Base-by-base conservation (phyloP, 108 stramenopile genomes). In the Aurantiochytrium sp. region DNA sequence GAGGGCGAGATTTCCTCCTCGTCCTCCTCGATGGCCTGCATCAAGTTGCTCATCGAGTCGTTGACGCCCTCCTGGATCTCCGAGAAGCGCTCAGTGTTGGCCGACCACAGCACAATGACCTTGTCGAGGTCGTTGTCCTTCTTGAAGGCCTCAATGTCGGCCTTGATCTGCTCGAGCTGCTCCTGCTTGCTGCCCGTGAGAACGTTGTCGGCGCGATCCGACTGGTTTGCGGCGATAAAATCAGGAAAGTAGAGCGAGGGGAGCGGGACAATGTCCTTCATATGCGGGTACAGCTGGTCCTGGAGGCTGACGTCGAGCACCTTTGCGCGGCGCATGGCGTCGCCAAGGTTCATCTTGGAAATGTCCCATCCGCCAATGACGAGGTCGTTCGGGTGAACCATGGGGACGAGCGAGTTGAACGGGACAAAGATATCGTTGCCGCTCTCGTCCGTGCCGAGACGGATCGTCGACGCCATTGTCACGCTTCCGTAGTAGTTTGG, bases 351-450 rank as follows among this genome's bases (percentile, higher is more conserved):
- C 92, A 93, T 94, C 59, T 90, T 55, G 71, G 95, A 97, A 73
- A 99, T 98, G 89, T 99, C 98, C 98, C 98, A 99, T 59, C 98
- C 98, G 14, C 97, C 97, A 93, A 98, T 95, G n/a, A 98, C 98
- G 88, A 98, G 92, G 57, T 98, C 95, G 91, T 96, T 95, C 29
- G 98, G 98, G 88, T 98, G 87, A 8, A 97, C 92, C 94, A 98
- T 97, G 60, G 98, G 98, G 10, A 99, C 92, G 92, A 99, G 92
- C 69, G 96, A 95, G 44, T 91, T 92, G 91, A 99, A 94, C 76
- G 97, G 97, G 44, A 97, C 95, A 91, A 95, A 95, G 29, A 98
- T 96, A 4, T 96, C 92, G 87, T 96, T 95, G 29, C 98, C 98
- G 18, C 60, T 47, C 18, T 91, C 89, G 91, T 97, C 96, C 58